Evolutionary conservation across 2,329 filamentous ascomycete genomes (phyloP).

Genomic region (Trichoderma lentiforme): DNA sequence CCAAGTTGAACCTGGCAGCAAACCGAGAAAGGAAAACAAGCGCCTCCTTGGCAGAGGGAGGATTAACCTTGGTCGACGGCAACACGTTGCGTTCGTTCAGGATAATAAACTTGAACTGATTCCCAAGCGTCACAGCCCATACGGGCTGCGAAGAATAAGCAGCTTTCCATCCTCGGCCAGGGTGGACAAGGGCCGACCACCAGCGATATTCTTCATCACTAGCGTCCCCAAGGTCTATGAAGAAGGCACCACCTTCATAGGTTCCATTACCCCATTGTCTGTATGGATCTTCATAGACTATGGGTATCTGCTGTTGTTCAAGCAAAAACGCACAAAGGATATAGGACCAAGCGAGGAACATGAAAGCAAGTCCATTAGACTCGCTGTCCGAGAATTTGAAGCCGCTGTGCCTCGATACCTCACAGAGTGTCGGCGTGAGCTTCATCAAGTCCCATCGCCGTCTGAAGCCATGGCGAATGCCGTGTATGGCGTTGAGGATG

Average conservation of each 20-base stretch:
- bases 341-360: constrained; percentile 15
- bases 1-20: constrained; percentile 4
- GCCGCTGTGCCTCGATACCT: neutral
- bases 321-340: constrained; percentile 1
- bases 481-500: neutral
- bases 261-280: neutral
- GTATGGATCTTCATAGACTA: neutral
- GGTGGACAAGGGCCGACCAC: constrained; percentile 11
- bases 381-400: neutral
- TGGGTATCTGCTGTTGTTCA: neutral
- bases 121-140: neutral
- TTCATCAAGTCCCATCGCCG: constrained; percentile 6
- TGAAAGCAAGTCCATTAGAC: constrained; percentile 7
- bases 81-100: neutral
- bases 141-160: neutral
- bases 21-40: constrained; percentile 18
- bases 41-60: neutral
- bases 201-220: constrained; percentile 15
- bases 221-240: constrained; percentile 7
- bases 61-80: neutral
- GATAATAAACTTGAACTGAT: neutral
- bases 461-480: neutral
- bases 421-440: neutral
- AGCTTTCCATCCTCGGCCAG: constrained; percentile 14
- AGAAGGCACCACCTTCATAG: neutral